Conservation (phyloP, 148 eudicot genomes). For the Camellia granthamiana region DNA sequence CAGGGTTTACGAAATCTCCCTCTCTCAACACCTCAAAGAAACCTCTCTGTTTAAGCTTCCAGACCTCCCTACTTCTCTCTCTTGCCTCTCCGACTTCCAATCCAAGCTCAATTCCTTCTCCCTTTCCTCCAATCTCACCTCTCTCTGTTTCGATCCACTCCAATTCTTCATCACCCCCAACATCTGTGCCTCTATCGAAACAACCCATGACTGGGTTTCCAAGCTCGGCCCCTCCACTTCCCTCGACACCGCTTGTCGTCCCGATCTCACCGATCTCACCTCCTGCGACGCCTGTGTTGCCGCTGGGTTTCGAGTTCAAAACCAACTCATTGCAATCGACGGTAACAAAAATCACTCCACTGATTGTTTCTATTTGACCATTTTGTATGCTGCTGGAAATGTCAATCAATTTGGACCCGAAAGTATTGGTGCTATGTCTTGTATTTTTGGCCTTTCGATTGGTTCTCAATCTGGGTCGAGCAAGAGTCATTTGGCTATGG, state of each 20-base stretch:
- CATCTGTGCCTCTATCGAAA: constrained; percentile 54
- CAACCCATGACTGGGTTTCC: constrained; percentile 43
- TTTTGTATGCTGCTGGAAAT: constrained; percentile 72
- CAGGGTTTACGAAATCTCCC: constrained; percentile 53
- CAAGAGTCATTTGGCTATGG: constrained; percentile 27
- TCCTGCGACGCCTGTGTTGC: constrained; percentile 57
- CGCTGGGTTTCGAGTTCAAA: constrained; percentile 52
- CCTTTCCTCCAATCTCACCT: constrained; percentile 43
- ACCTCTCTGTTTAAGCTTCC: constrained; percentile 53
- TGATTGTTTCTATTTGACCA: constrained; percentile 57
- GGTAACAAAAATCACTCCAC: constrained; percentile 57
- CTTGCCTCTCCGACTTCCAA: constrained; percentile 59
- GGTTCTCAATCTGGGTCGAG: constrained; percentile 19
- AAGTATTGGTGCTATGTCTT: constrained; percentile 41
- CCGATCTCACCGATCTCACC: constrained; percentile 48
- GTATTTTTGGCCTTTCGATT: constrained; percentile 48
- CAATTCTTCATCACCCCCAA: constrained; percentile 50
- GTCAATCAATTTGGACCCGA: constrained; percentile 66
- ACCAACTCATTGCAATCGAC: constrained; percentile 42
- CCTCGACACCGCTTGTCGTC: constrained; percentile 44
- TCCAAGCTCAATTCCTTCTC: constrained; percentile 42
- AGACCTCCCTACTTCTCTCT: constrained; percentile 41
- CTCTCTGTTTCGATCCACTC: constrained; percentile 48
- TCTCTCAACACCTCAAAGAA: constrained; percentile 46
- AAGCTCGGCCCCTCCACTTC: constrained; percentile 40